Conservation (phyloP, 495 filamentous ascomycete genomes). For the Aspergillus bertholletiae region DNA sequence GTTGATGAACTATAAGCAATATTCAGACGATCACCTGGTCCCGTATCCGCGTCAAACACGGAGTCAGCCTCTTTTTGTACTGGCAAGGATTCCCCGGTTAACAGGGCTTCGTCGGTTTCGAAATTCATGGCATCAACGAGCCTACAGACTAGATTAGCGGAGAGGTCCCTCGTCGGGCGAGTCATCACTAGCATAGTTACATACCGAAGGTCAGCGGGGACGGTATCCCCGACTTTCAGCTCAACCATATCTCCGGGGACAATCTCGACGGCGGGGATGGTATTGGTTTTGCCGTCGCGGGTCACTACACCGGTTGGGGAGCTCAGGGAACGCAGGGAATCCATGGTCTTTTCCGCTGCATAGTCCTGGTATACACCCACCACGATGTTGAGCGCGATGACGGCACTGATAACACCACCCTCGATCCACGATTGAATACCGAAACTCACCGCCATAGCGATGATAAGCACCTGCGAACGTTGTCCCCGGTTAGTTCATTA, state of each 20-base stretch:
- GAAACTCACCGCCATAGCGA: conserved; percentile 69
- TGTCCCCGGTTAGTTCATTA: conserved; percentile 1
- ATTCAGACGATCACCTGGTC: conserved; percentile 67
- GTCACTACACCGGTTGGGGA: conserved; percentile 60
- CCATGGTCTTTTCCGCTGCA: conserved; percentile 73
- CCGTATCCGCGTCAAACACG: conserved; percentile 45
- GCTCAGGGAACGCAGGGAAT: conserved; percentile 59
- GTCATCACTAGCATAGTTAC: conserved; percentile 1
- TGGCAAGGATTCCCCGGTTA: conserved; percentile 76
- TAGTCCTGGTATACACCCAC: conserved; percentile 72
- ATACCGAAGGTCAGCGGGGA: conserved; percentile 65
- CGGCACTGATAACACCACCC: conserved; percentile 62
- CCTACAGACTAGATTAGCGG: conserved; percentile 18
- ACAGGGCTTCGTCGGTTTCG: conserved; percentile 68
- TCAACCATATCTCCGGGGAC: conserved; percentile 67
- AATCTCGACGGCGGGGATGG: conserved; percentile 51
- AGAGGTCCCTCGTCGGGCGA: neutral
- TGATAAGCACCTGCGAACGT: conserved; percentile 53
- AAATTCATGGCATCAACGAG: conserved; percentile 68
- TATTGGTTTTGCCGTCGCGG: conserved; percentile 49
- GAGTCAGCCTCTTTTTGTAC: conserved; percentile 55
- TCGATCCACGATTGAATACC: conserved; percentile 68
- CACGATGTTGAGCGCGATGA: conserved; percentile 63
- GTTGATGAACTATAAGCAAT: conserved; percentile 70
- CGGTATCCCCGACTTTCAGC: conserved; percentile 79